A percentile compares a stretch with the other conserved stretches of the same genome.
phyloP scores from a whole-genome alignment of 805 yeast genomes.

The Kazachstania kunashirensis region DNA sequence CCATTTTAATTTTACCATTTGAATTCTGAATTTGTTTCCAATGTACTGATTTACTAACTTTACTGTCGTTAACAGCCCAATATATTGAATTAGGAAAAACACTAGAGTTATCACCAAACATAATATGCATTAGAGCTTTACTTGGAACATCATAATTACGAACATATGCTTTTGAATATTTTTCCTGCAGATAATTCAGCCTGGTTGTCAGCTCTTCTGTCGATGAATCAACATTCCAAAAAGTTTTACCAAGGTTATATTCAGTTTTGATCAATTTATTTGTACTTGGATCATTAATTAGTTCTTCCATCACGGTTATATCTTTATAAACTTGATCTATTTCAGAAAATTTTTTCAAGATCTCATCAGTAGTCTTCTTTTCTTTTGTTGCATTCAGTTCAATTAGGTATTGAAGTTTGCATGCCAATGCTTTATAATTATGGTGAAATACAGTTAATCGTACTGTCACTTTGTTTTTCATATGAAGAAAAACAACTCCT shows the following conservation, averaged over 20 bases:
- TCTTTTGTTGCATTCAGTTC: conserved; percentile 35
- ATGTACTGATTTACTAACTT: conserved; percentile 26
- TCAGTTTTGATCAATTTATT: conserved; percentile 6
- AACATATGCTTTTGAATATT: conserved; percentile 30
- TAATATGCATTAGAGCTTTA: conserved; percentile 66
- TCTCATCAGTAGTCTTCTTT: conserved; percentile 17
- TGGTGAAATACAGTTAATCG: conserved; percentile 44
- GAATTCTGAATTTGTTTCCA: conserved; percentile 12
- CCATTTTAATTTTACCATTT: conserved; percentile 10
- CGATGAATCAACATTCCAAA: conserved; percentile 8
- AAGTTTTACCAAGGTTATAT: conserved; percentile 7
- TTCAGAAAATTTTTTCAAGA: conserved; percentile 21
- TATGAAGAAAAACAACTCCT: conserved; percentile 8
- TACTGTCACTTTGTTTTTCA: conserved; percentile 28
- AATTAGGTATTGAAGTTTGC: conserved; percentile 49
- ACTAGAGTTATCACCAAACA: conserved; percentile 70
- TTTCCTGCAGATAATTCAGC: conserved; percentile 20
- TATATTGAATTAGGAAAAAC: conserved; percentile 28
- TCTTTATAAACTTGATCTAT: conserved; percentile 16
- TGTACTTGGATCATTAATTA: conserved; percentile 4
- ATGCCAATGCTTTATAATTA: conserved; percentile 44
- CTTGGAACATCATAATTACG: conserved; percentile 51
- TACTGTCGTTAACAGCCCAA: conserved; percentile 22
- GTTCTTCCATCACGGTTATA: conserved; percentile 6
- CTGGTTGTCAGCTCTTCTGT: conserved; percentile 6